Base-by-base conservation (phyloP, 78 protist species). In the Emiliania huxleyi region DNA sequence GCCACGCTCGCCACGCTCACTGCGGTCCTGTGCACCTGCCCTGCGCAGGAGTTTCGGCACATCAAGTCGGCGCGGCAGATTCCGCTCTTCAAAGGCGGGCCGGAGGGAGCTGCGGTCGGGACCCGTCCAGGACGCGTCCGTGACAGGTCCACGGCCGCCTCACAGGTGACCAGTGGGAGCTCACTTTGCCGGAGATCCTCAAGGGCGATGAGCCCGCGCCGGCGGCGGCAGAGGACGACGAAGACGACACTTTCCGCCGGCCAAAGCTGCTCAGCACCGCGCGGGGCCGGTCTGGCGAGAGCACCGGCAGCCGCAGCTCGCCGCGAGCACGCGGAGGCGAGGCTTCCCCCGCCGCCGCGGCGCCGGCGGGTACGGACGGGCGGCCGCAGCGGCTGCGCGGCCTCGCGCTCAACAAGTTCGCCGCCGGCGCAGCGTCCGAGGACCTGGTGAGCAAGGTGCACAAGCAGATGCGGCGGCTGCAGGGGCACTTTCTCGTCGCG, bases 141-240 rank as follows among this genome's bases (percentile, higher is more conserved):
- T n/a, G n/a, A n/a, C n/a, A n/a, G n/a, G n/a, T n/a, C n/a, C n/a
- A n/a, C n/a, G n/a, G n/a, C n/a, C n/a, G n/a, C n/a, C n/a, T n/a
- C n/a, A n/a, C n/a, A n/a, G 92, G 92, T 5, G 91, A 93, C 49
- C 56, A 79, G 49, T 87, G 92, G 89, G 89, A 81, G 56, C 8
- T 44, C 56, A 42, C 38, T 12, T 52, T 81, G 52, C 89, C 89
- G 4, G 56, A 2, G 23, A 2, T 81, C 23, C n/a, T 81, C 42
- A 29, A 77, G 15, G 85, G 4, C 18, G 83, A 35, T 2, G n/a
- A 52, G n/a, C n/a, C n/a, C n/a, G n/a, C n/a, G n/a, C n/a, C n/a
- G n/a, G n/a, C n/a, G n/a, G n/a, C n/a, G n/a, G n/a, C n/a, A n/a
- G n/a, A n/a, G n/a, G n/a, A n/a, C n/a, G n/a, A n/a, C n/a, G n/a